phyloP scores from a whole-genome alignment of 768 basidiomycete genomes.

The Hericium erinaceus region DNA sequence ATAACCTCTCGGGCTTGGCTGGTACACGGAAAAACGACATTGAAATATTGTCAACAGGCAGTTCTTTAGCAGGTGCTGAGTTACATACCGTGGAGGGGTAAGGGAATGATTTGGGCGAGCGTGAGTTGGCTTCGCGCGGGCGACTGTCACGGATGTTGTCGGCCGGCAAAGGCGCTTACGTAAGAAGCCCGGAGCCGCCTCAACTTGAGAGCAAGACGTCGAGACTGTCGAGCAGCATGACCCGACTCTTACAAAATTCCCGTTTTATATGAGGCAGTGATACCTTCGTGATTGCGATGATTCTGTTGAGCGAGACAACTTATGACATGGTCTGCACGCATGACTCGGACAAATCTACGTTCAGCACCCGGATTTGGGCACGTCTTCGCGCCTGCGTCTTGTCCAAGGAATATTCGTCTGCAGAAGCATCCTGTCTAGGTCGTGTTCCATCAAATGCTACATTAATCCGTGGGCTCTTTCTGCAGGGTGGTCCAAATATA shows the following conservation, averaged over 20 bases:
- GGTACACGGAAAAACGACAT: constrained; percentile 1
- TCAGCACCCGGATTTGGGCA: background rate
- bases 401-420: background rate
- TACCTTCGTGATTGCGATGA: too few species aligned
- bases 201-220: too few species aligned
- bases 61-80: background rate
- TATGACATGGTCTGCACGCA: too few species aligned
- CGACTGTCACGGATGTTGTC: constrained; percentile 4
- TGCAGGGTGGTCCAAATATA: too few species aligned
- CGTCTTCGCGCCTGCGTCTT: background rate
- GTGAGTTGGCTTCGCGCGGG: background rate
- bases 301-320: too few species aligned
- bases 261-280: too few species aligned
- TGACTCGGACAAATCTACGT: too few species aligned
- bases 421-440: too few species aligned
- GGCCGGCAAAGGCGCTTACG: constrained; percentile 12
- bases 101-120: constrained; percentile 1
- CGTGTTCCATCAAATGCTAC: too few species aligned
- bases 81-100: background rate
- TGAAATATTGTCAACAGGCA: background rate
- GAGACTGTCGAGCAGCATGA: too few species aligned
- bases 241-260: too few species aligned
- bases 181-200: background rate
- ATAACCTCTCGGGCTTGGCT: background rate
- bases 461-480: too few species aligned